Evolutionary conservation across 2,329 filamentous ascomycete genomes (phyloP), one percentile per base, ranked within the genome.

Genomic region (Colletotrichum noveboracense): DNA sequence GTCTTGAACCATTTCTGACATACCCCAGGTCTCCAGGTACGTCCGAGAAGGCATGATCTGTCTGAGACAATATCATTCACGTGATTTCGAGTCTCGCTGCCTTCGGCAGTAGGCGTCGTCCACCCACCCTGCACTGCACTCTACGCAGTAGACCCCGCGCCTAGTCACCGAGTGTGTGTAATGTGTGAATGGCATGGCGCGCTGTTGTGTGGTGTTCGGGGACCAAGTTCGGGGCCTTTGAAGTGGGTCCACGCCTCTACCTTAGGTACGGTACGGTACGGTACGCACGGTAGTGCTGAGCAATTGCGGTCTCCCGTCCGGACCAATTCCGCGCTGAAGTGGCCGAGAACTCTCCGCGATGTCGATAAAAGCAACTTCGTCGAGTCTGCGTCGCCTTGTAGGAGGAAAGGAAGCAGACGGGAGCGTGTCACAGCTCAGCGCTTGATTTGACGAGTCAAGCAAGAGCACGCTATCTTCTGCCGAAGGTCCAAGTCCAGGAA

Each of bases 341-440:
- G 69, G 26, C 73, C 55, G 73, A 68, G 64, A 75, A 75, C 73
- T 68, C 70, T 60, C 73, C 73, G 70, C 32, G 18, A 58, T 36
- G 24, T 24, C 38, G 18, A 62, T 38, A 71, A 75, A 71, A 71
- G 34, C 14, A 66, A 67, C 65, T 28, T 67, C 16, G 16, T 38
- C 26, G 10, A 48, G 24, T 21, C 28, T 60, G 26, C 24, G 36
- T 43, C 36, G 36, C 36, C 36, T 28, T 60, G 26, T 60, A 18
- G 34, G n/a, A 24, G 26, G 26, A 55, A 32, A 66, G 64, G 34
- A 65, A 65, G 16, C 26, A 60, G 30, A 60, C 6, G 28, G 26
- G 30, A 60, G 9, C 14, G 18, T 30, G 56, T 26, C 24, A 58
- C 34, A 64, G 13, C 14, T 18, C 30, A 64, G 7, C 58, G 14